Base-by-base conservation (phyloP, 148 eudicot species). In the Cornus kousa region DNA sequence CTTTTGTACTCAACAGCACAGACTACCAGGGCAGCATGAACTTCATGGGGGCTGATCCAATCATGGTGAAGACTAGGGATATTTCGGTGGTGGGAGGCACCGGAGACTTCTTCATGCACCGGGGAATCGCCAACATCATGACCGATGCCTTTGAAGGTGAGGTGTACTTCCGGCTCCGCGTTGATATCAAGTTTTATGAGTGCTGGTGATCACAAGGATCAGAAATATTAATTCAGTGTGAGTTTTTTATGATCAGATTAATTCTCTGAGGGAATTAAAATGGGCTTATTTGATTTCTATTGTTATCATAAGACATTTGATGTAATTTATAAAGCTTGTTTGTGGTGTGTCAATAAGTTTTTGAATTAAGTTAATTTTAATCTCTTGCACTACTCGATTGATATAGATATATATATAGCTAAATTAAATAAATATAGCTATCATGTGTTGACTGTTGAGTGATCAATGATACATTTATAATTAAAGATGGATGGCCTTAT, bases 51-150 rank as follows among this genome's bases (percentile, higher is more conserved):
- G 77, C 77, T 0, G 72, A 79, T 16, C 71, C 72, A 5, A 4
- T 79, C 1, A 17, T 72, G 65, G 20, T 48, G 9, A 67, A 73
- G 65, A 72, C 81, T 3, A 73, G 81, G 17, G 81, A 79, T 33
- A 12, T 79, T 20, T 65, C 77, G 0, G 32, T 79, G 12, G 67
- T 79, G 2, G 77, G 81, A 2, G 81, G 81, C 2, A 79, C 81
- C 12, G 81, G 77, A 4, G 81, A 79, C 46, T 79, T 79, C 70
- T 79, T 79, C 71, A 79, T 79, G 81, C 65, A 46, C 65, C 64
- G 77, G 5, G 77, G 77, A 10, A 50, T 79, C 23, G 72, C 81
- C 1, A 79, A 77, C 40, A 31, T 79, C 6, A 79, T 48, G 77
- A 79, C 81, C 2, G 81, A 79, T 73, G 17, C 81, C 0, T 66